These are phyloP conservation scores for Pyrenula aspistea DNA, from an alignment of 495 filamentous ascomycete genomes.

Conservation along the genomic window DNA sequence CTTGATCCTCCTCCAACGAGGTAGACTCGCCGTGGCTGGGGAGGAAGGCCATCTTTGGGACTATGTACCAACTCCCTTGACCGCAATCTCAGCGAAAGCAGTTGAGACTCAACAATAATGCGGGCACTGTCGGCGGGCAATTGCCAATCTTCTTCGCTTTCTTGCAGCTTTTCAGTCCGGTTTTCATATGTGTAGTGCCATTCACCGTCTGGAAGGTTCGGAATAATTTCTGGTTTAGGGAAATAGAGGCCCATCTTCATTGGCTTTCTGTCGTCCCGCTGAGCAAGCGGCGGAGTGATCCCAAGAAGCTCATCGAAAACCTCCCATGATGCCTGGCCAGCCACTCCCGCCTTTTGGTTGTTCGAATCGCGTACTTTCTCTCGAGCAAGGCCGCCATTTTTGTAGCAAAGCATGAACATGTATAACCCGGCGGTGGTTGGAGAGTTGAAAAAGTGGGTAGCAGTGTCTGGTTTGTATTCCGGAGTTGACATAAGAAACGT, in stretches of 20 bases:
- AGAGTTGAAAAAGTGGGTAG: constrained; percentile 85
- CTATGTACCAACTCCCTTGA: constrained; percentile 59
- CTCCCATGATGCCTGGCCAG: constrained; percentile 48
- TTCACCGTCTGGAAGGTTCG: constrained; percentile 69
- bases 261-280: constrained; percentile 33
- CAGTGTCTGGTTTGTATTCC: constrained; percentile 73
- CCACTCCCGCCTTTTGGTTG: constrained; percentile 29
- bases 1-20: constrained; percentile 83
- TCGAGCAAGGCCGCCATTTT: constrained; percentile 88
- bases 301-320: constrained; percentile 62
- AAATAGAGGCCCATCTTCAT: constrained; percentile 88
- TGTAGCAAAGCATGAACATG: constrained; percentile 99
- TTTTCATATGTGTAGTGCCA: constrained; percentile 67
- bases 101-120: constrained; percentile 85
- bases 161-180: constrained; percentile 24
- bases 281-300: constrained; percentile 53
- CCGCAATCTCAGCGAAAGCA: constrained; percentile 78
- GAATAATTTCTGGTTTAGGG: constrained; percentile 89
- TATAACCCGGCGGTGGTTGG: constrained; percentile 69
- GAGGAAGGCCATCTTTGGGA: constrained; percentile 43
- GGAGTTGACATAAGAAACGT: constrained; percentile 96
- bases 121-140: constrained; percentile 59
- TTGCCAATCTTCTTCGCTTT: constrained; percentile 35
- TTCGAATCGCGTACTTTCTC: constrained; percentile 73
- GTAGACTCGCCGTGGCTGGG: constrained; percentile 83